Base-by-base conservation (phyloP, 306 rosid genomes). In the Acacia crassicarpa region DNA sequence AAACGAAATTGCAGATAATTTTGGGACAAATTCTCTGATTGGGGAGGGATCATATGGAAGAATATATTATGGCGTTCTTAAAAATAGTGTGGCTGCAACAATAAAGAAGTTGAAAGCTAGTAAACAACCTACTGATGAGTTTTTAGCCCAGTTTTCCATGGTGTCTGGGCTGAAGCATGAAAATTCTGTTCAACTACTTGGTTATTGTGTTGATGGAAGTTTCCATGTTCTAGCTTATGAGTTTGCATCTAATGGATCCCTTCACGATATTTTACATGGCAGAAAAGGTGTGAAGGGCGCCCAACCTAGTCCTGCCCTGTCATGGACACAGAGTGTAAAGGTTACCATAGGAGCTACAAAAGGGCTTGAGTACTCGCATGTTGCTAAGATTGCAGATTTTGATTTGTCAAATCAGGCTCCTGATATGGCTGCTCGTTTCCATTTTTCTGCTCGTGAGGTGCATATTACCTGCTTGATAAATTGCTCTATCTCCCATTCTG, bases 11-110 rank as follows among this genome's bases (percentile, higher is more conserved):
- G 91, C 98, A 3, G 94, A 91, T 11, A 80, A 45, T 81, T 92
- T 89, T 86, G 93, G 97, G 77, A 85, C 93, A 68, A 74, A 67
- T 83, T 81, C 94, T 78, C 81, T 94, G 92, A 92, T 94, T 85
- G 98, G 98, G 82, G 98, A 94, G 89, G 98, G 98, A 43, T 94
- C 98, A 17, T 94, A 89, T 74, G 98, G 98, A 77, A 89, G 95
- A 84, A 95, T 94, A 41, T 92, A 91, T 84, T 85, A 86, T 81
- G 98, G 98, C 17, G 76, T 87, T 61, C 91, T 94, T 77, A 86
- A 85, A 80, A 92, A 78, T 80, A 93, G 82, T 43, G 89, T 84
- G 81, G 75, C 79, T 81, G 93, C 94, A 17, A 97, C 93, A 74
- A 90, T 94, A 80, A 94, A 94, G 86, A 94, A 94, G 82, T 86